These are phyloP conservation scores for Entomophthora muscae DNA, from an alignment of 371 early-diverging fungal species.

Conservation along the genomic window DNA sequence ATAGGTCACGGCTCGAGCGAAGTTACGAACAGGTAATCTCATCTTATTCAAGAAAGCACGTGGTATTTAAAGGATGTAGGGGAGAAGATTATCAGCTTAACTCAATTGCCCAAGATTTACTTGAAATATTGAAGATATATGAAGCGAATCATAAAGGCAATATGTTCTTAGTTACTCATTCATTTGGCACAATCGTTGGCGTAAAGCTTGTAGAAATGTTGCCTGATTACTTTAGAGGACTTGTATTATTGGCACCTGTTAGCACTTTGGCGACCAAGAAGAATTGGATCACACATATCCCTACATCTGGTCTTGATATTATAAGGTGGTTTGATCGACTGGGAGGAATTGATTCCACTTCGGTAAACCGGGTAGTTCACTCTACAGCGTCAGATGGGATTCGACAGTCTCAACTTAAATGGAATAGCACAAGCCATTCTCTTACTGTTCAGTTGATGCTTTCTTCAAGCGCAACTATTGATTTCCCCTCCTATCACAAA, in stretches of 20 bases:
- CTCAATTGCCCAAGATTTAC: neutral
- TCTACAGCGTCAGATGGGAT: neutral
- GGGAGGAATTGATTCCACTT: neutral
- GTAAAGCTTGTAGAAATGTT: neutral
- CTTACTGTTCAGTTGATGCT: neutral
- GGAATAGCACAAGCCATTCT: neutral
- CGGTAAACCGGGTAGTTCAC: conserved; percentile 1
- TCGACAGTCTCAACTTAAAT: neutral
- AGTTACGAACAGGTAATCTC: neutral
- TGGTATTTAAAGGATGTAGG: neutral
- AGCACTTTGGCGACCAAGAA: neutral
- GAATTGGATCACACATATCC: neutral
- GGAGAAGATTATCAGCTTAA: neutral
- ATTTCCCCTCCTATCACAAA: neutral
- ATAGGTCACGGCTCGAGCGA: neutral
- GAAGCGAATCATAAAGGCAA: neutral
- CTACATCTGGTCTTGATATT: neutral
- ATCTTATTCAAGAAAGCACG: neutral
- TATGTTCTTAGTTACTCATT: neutral
- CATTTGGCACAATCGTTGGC: neutral
- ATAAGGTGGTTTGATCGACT: neutral
- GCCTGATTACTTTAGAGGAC: neutral
- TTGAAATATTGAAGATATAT: neutral
- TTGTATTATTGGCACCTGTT: neutral
- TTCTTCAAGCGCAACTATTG: neutral